These are phyloP conservation scores for Pascua sp. DNA, from an alignment of 1,284 basidiomycete species.

Conservation along the genomic window DNA sequence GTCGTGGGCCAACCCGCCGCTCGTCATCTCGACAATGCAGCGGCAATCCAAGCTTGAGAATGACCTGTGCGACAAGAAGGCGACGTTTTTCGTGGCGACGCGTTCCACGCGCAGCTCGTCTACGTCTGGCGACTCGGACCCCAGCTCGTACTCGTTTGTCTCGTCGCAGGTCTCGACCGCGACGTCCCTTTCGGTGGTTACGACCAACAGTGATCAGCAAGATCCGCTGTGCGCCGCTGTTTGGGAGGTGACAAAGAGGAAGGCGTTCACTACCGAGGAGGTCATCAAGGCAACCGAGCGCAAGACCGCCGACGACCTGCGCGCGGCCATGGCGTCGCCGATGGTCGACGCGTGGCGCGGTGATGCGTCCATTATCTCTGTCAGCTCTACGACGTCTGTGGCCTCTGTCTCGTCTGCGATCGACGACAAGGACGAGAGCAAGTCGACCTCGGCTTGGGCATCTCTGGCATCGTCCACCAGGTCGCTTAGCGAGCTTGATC, in stretches of 20 bases:
- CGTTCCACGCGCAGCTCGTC: constrained; percentile 16
- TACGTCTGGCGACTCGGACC: constrained; percentile 22
- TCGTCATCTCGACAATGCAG: constrained; percentile 59
- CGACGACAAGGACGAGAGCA: constrained; percentile 17
- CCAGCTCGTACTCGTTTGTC: constrained; percentile 16
- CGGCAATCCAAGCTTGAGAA: constrained; percentile 57
- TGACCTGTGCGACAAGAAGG: constrained; percentile 17
- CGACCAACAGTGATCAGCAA: neutral
- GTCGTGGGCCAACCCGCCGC: constrained; percentile 64
- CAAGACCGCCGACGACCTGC: constrained; percentile 30
- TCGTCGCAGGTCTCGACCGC: constrained; percentile 25
- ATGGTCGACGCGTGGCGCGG: constrained; percentile 23
- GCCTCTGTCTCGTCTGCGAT: constrained; percentile 8
- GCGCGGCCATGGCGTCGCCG: constrained; percentile 37
- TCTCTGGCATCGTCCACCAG: constrained; percentile 16
- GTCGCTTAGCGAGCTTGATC: constrained; percentile 29
- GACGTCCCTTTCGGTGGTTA: constrained; percentile 8
- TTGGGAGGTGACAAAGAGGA: constrained; percentile 10
- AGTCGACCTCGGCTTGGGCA: constrained; percentile 16
- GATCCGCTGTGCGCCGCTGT: constrained; percentile 15
- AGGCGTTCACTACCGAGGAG: constrained; percentile 4
- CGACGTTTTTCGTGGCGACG: constrained; percentile 27
- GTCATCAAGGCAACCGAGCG: constrained; percentile 11
- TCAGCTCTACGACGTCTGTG: constrained; percentile 15
- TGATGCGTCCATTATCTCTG: constrained; percentile 13